Evolutionary conservation across 2,329 filamentous ascomycete genomes (phyloP), one percentile per base, ranked within the genome.

Genomic region (Talaromyces atroroseus): DNA sequence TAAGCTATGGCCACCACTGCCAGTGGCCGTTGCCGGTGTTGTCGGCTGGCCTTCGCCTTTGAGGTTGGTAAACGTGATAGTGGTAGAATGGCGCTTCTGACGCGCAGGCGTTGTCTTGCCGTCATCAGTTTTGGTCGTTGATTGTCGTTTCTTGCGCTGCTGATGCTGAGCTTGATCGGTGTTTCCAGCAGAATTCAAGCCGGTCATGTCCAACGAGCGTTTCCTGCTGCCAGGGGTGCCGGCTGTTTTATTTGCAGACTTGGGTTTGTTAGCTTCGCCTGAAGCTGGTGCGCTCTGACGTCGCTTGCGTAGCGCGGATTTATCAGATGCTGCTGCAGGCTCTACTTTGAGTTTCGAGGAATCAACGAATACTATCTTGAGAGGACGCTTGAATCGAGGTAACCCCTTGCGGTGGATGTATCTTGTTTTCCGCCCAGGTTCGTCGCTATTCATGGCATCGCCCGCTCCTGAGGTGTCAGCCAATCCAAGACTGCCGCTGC

Each of bases 401-500:
- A 29, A 44, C 26, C 48, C 49, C n/a, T 29, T 45, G 12, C 32
- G 51, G 38, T 32, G 36, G 16, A 62, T 61, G 26, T 64, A 55
- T 21, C 62, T 53, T 16, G 49, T 29, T 20, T 68, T 64, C 48
- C 63, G 55, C 7, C 57, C 56, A 46, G 60, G 48, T 16, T 68
- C 62, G 3, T 65, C 59, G 8, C 36, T 46, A 21, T 54, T 32
- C 56, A 44, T 49, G 2, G 49, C 45, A 38, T 53, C 55, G 11
- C 44, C 20, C 40, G 36, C 48, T 34, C 7, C 47, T 49, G 47
- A 61, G 32, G 1, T 56, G 49, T 62, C 23, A 57, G 61, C 23
- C 60, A 59, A 45, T 64, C 58, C 66, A 64, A n/a, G 59, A 61
- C 23, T 67, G 59, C n/a, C n/a, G 20, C 62, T 62, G 26, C 8